These are phyloP conservation scores for Sophora flavescens DNA, from an alignment of 306 rosid species.

Conservation along the genomic window DNA sequence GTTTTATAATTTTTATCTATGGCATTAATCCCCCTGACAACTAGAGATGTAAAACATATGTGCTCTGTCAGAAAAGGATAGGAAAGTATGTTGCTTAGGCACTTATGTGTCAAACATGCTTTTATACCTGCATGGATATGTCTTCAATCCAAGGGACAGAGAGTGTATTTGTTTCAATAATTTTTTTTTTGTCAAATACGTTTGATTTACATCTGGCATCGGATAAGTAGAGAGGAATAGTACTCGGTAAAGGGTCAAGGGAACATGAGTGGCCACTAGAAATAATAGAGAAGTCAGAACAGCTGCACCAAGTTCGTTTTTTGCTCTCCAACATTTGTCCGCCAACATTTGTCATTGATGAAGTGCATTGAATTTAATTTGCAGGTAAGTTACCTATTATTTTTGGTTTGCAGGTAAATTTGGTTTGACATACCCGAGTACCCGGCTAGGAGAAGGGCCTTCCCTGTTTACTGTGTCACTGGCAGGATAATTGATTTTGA, in stretches of 20 bases:
- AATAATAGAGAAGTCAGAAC: slow-evolving; percentile 1
- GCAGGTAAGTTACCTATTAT: not conserved
- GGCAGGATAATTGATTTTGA: slow-evolving; percentile 78
- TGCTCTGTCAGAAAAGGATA: slow-evolving; percentile 8
- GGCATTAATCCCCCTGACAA: slow-evolving; percentile 18
- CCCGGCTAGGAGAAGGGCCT: slow-evolving; percentile 73
- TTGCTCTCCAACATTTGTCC: not conserved
- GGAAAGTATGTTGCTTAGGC: slow-evolving; percentile 6
- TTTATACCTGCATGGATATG: not conserved
- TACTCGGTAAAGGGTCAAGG: not conserved
- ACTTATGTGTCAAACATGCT: not conserved
- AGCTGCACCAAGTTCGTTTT: not conserved
- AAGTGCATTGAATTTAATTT: not conserved
- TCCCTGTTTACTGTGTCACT: slow-evolving; percentile 67
- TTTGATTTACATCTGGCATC: slow-evolving; percentile 24
- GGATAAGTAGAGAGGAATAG: slow-evolving; percentile 1
- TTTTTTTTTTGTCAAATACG: slow-evolving; percentile 2
- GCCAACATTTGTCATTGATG: not conserved
- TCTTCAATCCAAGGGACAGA: slow-evolving; percentile 3
- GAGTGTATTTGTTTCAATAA: not conserved
- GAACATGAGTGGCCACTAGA: not conserved
- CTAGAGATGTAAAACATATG: not conserved
- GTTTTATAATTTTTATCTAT: slow-evolving; percentile 10
- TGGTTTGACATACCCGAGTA: slow-evolving; percentile 61
- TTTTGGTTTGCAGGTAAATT: slow-evolving; percentile 51